phyloP scores from a whole-genome alignment of 1,139 yeast genomes.

The Hansenula lynferdii region DNA sequence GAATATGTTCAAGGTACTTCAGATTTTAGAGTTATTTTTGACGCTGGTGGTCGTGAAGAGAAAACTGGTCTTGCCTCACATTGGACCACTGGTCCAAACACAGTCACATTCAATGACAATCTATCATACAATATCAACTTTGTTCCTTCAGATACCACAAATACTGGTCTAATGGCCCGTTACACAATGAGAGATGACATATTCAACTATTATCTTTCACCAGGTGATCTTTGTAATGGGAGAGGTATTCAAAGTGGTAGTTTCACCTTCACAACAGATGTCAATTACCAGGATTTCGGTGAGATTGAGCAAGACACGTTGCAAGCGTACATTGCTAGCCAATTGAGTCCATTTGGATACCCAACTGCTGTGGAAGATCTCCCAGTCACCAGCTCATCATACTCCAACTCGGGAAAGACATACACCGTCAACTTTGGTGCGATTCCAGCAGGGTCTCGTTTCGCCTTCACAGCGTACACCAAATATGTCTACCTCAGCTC shows the following conservation, averaged over 20 bases:
- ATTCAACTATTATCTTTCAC: constrained; percentile 9
- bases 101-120: constrained; percentile 9
- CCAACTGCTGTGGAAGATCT: neutral
- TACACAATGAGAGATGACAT: constrained; percentile 12
- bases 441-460: constrained; percentile 7
- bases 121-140: constrained; percentile 3
- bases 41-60: neutral
- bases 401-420: neutral
- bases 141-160: neutral
- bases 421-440: constrained; percentile 5
- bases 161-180: constrained; percentile 3
- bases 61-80: neutral
- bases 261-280: constrained; percentile 2
- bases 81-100: neutral
- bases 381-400: neutral
- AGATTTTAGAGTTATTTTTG: neutral
- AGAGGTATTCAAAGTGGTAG: constrained; percentile 6
- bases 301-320: neutral
- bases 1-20: neutral
- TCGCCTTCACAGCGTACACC: constrained; percentile 7
- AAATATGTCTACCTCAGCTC: neutral
- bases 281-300: neutral
- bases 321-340: neutral
- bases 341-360: neutral
- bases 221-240: constrained; percentile 4